These are phyloP conservation scores for Abrus pulchellus DNA, from an alignment of 306 rosid species.

Conservation along the genomic window DNA sequence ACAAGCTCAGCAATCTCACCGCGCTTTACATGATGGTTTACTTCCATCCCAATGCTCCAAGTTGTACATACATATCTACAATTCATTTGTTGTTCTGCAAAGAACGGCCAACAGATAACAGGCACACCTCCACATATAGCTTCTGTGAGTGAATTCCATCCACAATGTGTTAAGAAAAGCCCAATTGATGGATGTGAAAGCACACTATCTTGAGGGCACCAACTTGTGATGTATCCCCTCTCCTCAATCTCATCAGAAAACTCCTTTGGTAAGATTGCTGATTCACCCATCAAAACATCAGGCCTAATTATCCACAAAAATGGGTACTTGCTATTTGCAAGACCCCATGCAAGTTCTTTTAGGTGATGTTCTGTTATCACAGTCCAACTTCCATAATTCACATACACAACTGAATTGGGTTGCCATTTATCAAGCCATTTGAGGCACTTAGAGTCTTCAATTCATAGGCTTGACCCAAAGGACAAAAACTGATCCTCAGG, in stretches of 20 bases:
- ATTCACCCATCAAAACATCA: not conserved
- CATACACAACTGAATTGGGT: too few relatives aligned
- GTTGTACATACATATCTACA: constrained; percentile 53
- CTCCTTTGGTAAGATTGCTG: too few relatives aligned
- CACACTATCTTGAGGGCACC: constrained; percentile 63
- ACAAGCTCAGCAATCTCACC: constrained; percentile 48
- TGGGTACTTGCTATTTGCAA: constrained; percentile 51
- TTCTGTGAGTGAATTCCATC: constrained; percentile 66
- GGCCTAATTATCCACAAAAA: constrained; percentile 52
- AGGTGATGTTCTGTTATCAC: not conserved
- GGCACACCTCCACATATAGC: constrained; percentile 56
- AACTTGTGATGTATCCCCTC: constrained; percentile 48
- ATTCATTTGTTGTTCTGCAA: constrained; percentile 62
- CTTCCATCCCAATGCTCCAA: constrained; percentile 59
- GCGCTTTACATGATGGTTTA: constrained; percentile 52
- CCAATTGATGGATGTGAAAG: constrained; percentile 59
- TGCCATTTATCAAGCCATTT: too few relatives aligned
- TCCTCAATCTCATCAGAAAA: too few relatives aligned
- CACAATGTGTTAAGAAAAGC: constrained; percentile 60
- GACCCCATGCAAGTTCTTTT: constrained; percentile 64
- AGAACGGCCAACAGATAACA: constrained; percentile 70
- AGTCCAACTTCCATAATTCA: too few relatives aligned
- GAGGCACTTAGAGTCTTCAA: constrained; percentile 43
- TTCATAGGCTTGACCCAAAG: constrained; percentile 51
- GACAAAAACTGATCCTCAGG: constrained; percentile 44